Base-by-base conservation (phyloP, 2,329 filamentous ascomycete genomes). In the Colletotrichum tabaci region DNA sequence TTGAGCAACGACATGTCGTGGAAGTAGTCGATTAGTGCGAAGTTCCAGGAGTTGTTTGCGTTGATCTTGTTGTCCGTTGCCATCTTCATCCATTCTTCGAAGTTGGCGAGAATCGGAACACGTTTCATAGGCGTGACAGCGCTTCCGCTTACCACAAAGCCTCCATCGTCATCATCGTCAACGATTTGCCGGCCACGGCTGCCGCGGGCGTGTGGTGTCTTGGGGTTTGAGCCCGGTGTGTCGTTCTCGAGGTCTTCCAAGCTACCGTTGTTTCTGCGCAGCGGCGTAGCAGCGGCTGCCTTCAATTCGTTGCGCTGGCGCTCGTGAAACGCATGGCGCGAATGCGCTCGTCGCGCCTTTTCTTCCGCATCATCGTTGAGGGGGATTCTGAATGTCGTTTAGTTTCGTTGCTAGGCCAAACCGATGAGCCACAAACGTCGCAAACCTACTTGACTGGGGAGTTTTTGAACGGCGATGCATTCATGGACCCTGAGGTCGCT, bases 1-100 rank as follows among this genome's bases (percentile, higher is more conserved):
- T 97, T 97, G 58, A 99, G 87, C 53, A 99, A 85, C 1, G 95
- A 98, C 96, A 99, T 98, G 79, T 99, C 96, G 82, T 99, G 96
- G 79, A 99, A 99, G 83, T 99, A 99, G 82, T 99, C 96, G 80
- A 99, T 99, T 21, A 99, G 89, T n/a, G 96, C 96, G 84, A 99
- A 98, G 82, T 98, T 98, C 96, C 96, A 99, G 40, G 95, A 98
- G 82, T 99, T 99, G 71, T 93, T 91, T 60, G 96, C 96, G 80
- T 98, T 99, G 87, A 99, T 99, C 83, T 96, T 96, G 85, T 99
- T 99, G 85, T 99, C 96, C 18, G 96, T 98, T 2, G 96, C 96
- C 95, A 99, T 97, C 87, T 98, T 99, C 95, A 99, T 98, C 96
- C 96, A 98, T 81, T 99, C 96, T 82, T 99, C 96, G 77, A 98